A percentile compares a stretch with the other conserved stretches of the same genome.
Conservation (phyloP, 2,329 filamentous ascomycete genomes). For the Xenoacremonium recifei region DNA sequence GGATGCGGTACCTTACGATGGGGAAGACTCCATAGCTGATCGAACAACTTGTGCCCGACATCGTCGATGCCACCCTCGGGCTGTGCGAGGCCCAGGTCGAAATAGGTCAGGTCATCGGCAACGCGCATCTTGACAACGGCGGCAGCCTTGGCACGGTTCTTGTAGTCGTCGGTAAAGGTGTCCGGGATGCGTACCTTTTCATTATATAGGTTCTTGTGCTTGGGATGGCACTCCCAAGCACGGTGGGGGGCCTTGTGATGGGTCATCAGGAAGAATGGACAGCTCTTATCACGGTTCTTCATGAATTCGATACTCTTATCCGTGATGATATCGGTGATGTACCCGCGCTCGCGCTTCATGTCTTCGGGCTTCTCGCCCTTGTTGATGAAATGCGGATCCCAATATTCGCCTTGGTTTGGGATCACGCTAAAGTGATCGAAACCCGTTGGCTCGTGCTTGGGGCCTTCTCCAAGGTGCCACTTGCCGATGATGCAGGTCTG, state of each 20-base stretch:
- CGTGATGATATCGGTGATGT: slow-evolving; percentile 52
- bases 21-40: slow-evolving; percentile 22
- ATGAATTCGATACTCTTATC: slow-evolving; percentile 47
- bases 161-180: slow-evolving; percentile 54
- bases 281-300: slow-evolving; percentile 29
- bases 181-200: slow-evolving; percentile 47
- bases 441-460: slow-evolving; percentile 43
- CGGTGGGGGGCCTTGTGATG: slow-evolving; percentile 56
- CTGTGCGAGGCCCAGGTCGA: slow-evolving; percentile 49
- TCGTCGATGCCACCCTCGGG: slow-evolving; percentile 44
- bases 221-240: slow-evolving; percentile 49
- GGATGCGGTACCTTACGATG: slow-evolving; percentile 26
- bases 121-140: slow-evolving; percentile 51
- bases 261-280: slow-evolving; percentile 55
- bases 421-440: slow-evolving; percentile 53
- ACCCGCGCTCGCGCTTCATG: slow-evolving; percentile 35
- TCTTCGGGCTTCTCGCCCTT: slow-evolving; percentile 34
- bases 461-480: slow-evolving; percentile 52
- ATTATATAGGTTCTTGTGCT: slow-evolving; percentile 47
- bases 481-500: slow-evolving; percentile 53
- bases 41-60: slow-evolving; percentile 32
- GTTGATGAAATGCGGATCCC: slow-evolving; percentile 50
- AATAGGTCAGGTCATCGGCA: slow-evolving; percentile 50
- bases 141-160: slow-evolving; percentile 49
- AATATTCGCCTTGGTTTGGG: slow-evolving; percentile 52